Percentiles rank a stretch among this genome's conserved stretches.
Conservation (phyloP, 148 eudicot genomes). For the Linanthus parryae region DNA sequence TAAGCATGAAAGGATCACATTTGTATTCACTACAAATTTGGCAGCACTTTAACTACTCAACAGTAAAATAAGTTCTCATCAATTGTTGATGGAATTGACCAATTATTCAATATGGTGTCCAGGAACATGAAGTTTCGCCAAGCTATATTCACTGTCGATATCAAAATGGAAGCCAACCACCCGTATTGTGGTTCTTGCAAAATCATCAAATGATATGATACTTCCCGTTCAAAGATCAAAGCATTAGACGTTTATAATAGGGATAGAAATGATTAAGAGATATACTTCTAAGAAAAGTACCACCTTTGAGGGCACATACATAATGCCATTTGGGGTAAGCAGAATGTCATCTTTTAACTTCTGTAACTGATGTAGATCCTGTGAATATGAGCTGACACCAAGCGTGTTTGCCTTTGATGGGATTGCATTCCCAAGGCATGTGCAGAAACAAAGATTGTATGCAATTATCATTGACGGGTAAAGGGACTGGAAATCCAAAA, state of each 20-base stretch:
- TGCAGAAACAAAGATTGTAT: slow-evolving; percentile 92
- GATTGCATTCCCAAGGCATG: slow-evolving; percentile 81
- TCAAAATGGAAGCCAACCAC: neutral
- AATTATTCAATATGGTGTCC: too few relatives aligned
- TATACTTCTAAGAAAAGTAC: neutral
- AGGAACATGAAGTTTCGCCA: too few relatives aligned
- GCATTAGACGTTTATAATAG: neutral
- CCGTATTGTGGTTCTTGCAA: neutral
- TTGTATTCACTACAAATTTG: too few relatives aligned
- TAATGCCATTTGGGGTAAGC: slow-evolving; percentile 91
- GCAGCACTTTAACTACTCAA: too few relatives aligned
- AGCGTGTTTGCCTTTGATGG: slow-evolving; percentile 67
- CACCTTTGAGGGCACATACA: slow-evolving; percentile 81
- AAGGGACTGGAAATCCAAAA: slow-evolving; percentile 97
- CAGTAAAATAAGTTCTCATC: too few relatives aligned
- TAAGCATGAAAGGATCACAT: too few relatives aligned
- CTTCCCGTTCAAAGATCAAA: neutral
- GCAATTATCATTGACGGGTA: slow-evolving; percentile 99
- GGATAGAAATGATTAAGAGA: neutral
- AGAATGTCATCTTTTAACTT: slow-evolving; percentile 50
- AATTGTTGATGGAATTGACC: too few relatives aligned
- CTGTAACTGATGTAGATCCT: slow-evolving; percentile 41
- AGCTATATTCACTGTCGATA: neutral
- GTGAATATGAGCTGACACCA: slow-evolving; percentile 81
- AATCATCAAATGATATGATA: neutral